Conservation (phyloP, 371 early-diverging fungal species). For the Mortierella sp. region DNA sequence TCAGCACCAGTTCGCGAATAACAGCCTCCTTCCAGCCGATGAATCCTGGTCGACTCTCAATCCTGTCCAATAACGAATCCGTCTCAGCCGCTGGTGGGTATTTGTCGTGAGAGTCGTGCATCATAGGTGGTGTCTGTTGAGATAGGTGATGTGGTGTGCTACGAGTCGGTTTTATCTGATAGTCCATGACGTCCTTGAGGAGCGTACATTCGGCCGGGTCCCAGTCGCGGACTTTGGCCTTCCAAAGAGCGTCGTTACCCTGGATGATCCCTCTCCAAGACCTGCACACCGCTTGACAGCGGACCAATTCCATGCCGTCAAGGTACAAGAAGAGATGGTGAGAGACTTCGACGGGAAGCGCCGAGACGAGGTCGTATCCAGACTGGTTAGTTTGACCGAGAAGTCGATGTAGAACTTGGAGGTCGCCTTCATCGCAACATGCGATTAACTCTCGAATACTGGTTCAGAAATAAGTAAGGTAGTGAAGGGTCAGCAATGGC, state of each 20-base stretch:
- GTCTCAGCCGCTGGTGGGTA: neutral
- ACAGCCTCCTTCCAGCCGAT: constrained; percentile 33
- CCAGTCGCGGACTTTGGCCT: constrained; percentile 22
- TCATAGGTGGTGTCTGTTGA: neutral
- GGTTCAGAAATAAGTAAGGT: neutral
- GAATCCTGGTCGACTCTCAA: constrained; percentile 21
- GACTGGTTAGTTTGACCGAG: constrained; percentile 28
- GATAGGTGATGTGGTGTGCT: neutral
- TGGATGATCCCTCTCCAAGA: constrained; percentile 42
- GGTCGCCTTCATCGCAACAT: constrained; percentile 27
- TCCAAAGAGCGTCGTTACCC: constrained; percentile 26
- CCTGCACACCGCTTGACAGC: constrained; percentile 37
- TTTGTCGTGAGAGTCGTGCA: neutral
- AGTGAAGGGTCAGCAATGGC: neutral
- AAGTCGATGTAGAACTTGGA: constrained; percentile 33
- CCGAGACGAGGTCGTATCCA: constrained; percentile 44
- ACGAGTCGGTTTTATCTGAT: neutral
- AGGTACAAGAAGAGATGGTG: constrained; percentile 31
- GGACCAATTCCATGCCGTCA: constrained; percentile 41
- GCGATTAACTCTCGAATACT: constrained; percentile 38
- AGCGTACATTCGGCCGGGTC: constrained; percentile 34
- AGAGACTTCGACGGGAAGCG: constrained; percentile 32
- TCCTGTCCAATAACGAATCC: constrained; percentile 9
- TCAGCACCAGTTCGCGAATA: constrained; percentile 27
- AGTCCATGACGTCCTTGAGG: constrained; percentile 18